phyloP scores from a whole-genome alignment of 2,329 filamentous ascomycete genomes.

The Cryphonectria parasitica region DNA sequence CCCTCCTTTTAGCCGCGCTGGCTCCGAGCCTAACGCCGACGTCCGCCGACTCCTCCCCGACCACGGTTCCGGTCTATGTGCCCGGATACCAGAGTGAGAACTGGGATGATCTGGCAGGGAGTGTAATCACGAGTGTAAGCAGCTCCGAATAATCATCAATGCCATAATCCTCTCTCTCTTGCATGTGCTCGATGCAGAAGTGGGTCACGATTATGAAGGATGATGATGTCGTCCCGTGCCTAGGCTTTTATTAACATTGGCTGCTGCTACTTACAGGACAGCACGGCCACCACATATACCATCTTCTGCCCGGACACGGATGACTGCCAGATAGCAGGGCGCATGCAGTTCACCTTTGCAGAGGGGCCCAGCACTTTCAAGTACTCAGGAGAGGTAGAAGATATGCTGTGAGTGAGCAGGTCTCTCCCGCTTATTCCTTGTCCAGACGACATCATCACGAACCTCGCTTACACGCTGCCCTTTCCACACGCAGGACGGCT shows the following conservation, averaged over 20 bases:
- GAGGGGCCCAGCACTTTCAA: slow-evolving; percentile 49
- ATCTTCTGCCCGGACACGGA: slow-evolving; percentile 51
- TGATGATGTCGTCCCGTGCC: neutral
- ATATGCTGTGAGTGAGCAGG: slow-evolving; percentile 13
- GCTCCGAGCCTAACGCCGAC: slow-evolving; percentile 27
- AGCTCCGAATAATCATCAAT: slow-evolving; percentile 27
- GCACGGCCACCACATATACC: slow-evolving; percentile 49
- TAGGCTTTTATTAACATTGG: neutral
- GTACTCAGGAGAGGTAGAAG: slow-evolving; percentile 22
- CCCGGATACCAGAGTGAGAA: slow-evolving; percentile 47
- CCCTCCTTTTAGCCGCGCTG: slow-evolving; percentile 24
- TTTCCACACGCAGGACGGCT: slow-evolving; percentile 42
- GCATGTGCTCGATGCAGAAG: neutral
- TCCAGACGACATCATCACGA: neutral
- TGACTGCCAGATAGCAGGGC: slow-evolving; percentile 49
- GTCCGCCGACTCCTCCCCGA: slow-evolving; percentile 31
- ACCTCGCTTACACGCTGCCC: neutral
- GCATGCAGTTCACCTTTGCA: slow-evolving; percentile 52
- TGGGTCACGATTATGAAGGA: neutral
- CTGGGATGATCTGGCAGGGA: slow-evolving; percentile 51
- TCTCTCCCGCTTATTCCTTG: neutral
- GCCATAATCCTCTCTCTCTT: slow-evolving; percentile 17
- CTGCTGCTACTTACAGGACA: slow-evolving; percentile 38
- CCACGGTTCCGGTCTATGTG: slow-evolving; percentile 50
- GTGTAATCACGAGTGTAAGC: slow-evolving; percentile 49